phyloP scores from a whole-genome alignment of 345 rosid species.

The Pistacia integerrima region DNA sequence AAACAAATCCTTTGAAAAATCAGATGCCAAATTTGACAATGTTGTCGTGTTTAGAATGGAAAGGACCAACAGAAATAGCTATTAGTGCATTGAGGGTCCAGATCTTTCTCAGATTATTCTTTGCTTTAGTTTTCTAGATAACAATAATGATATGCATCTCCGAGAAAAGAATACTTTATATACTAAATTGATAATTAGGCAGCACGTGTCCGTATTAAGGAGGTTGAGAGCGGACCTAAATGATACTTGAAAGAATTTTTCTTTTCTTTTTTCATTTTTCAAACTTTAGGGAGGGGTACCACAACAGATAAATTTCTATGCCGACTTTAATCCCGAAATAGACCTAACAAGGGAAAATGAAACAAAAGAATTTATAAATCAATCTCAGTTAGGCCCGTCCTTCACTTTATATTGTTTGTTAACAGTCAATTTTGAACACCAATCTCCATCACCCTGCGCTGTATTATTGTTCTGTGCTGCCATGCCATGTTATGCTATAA shows the following conservation, averaged over 20 bases:
- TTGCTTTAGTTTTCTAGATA: background rate
- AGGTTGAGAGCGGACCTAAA: background rate
- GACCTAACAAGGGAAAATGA: background rate
- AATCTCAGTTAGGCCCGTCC: background rate
- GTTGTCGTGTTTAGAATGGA: constrained; percentile 4
- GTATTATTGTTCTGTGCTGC: background rate
- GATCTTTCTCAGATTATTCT: background rate
- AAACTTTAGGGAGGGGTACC: background rate
- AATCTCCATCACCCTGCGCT: background rate
- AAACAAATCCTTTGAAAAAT: constrained; percentile 13
- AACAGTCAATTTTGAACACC: background rate
- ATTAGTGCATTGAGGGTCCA: constrained; percentile 9
- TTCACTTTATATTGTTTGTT: background rate
- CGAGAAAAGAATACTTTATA: background rate
- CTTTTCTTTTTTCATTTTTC: background rate
- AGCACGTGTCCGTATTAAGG: background rate
- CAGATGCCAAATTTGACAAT: constrained; percentile 12
- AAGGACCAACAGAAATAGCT: background rate
- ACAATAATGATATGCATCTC: background rate
- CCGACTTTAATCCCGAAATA: background rate
- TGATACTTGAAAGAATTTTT: background rate
- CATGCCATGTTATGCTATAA: background rate
- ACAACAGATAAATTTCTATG: background rate
- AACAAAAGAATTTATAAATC: background rate
- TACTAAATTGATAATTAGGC: background rate